These are phyloP conservation scores for Fraxinus cuspidata DNA, from an alignment of 257 asterid species.

Conservation along the genomic window DNA sequence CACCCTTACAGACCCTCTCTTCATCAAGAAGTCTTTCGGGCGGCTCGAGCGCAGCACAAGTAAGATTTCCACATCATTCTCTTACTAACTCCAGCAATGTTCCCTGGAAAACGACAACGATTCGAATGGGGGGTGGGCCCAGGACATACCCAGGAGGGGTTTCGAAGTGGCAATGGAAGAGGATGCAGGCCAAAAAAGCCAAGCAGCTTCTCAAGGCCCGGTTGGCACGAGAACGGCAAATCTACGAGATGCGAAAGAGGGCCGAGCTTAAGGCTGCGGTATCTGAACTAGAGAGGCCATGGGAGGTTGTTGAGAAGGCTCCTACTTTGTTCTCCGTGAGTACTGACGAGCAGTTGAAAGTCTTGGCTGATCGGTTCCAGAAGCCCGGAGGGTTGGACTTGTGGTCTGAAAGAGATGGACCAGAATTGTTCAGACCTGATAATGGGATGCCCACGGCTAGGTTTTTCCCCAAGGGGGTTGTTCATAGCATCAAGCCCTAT, in stretches of 20 bases:
- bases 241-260: slow-evolving; percentile 92
- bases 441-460: slow-evolving; percentile 64
- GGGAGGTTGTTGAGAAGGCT: slow-evolving; percentile 87
- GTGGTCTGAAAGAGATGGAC: slow-evolving; percentile 95
- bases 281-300: slow-evolving; percentile 93
- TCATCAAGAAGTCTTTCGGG: slow-evolving; percentile 41
- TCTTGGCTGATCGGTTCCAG: slow-evolving; percentile 93
- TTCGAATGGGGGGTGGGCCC: slow-evolving; percentile 99
- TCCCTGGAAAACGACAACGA: slow-evolving; percentile 43
- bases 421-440: slow-evolving; percentile 68
- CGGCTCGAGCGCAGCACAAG: slow-evolving; percentile 22
- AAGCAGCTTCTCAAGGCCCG: slow-evolving; percentile 90
- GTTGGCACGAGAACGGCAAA: slow-evolving; percentile 81
- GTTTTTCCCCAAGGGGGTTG: slow-evolving; percentile 92
- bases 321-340: slow-evolving; percentile 82
- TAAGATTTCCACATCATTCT: slow-evolving; percentile 41
- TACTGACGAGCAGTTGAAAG: slow-evolving; percentile 95
- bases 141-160: slow-evolving; percentile 97
- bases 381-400: slow-evolving; percentile 91
- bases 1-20: slow-evolving; percentile 41
- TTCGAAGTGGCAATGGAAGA: slow-evolving; percentile 96
- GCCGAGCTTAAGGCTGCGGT: slow-evolving; percentile 95
- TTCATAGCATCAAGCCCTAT: slow-evolving; percentile 75
- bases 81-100: slow-evolving; percentile 26
- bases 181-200: slow-evolving; percentile 87